These are phyloP conservation scores for Linaria vulgaris DNA, from an alignment of 257 asterid species.

Conservation along the genomic window DNA sequence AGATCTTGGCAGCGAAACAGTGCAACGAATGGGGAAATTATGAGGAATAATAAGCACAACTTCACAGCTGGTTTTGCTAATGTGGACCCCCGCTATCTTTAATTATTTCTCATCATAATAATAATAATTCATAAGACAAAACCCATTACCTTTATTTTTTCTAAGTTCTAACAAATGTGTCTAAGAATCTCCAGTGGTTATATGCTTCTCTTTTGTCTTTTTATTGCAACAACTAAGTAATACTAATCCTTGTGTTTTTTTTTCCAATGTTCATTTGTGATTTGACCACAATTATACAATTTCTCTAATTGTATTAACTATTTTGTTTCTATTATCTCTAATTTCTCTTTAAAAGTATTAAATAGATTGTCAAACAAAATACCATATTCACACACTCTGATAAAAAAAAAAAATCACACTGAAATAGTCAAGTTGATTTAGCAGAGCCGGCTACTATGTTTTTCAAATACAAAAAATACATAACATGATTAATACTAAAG, in stretches of 20 bases:
- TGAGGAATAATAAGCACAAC: slow-evolving; percentile 25
- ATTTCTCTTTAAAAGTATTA: no score
- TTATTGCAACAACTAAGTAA: neutral
- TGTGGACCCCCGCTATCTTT: slow-evolving; percentile 28
- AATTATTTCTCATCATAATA: slow-evolving; percentile 1
- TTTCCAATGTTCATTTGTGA: neutral
- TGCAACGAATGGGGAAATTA: slow-evolving; percentile 26
- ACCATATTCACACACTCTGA: no score
- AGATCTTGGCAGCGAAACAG: slow-evolving; percentile 41
- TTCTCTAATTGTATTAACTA: no score
- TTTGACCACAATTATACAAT: no score
- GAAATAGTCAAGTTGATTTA: no score
- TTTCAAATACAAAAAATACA: no score
- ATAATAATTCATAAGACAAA: slow-evolving; percentile 14
- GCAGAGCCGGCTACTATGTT: no score
- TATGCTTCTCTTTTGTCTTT: neutral
- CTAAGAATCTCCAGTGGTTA: neutral
- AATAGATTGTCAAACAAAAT: no score
- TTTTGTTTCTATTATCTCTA: no score
- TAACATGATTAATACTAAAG: no score
- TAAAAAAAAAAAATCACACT: no score
- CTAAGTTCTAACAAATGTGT: neutral
- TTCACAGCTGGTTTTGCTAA: slow-evolving; percentile 55
- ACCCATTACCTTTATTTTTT: neutral
- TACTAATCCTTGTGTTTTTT: no score